Percentiles rank a stretch among this genome's conserved stretches.
Evolutionary conservation across 2,329 filamentous ascomycete species (phyloP).

Genomic region (Epichloe amarillans): DNA sequence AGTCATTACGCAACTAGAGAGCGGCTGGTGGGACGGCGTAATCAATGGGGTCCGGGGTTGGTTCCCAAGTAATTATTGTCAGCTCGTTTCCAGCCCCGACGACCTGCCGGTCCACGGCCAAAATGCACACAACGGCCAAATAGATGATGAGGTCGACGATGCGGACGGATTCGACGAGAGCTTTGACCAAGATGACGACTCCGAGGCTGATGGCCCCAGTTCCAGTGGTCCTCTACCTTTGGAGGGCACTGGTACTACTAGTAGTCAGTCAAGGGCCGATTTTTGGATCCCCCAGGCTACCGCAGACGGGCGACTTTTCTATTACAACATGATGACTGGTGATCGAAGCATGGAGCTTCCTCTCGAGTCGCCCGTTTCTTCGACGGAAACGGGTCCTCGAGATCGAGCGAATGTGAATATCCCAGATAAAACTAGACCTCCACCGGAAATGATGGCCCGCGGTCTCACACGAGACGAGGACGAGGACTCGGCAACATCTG

Average conservation of each 20-base stretch:
- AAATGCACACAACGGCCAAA: conserved; percentile 39
- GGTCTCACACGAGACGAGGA: conserved; percentile 75
- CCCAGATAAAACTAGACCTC: conserved; percentile 79
- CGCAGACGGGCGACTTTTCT: conserved; percentile 82
- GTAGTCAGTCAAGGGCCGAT: conserved; percentile 71
- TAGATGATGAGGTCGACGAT: conserved; percentile 50
- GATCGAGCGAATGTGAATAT: conserved; percentile 82
- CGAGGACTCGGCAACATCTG: conserved; percentile 75
- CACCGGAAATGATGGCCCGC: conserved; percentile 79
- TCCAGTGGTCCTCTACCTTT: conserved; percentile 49
- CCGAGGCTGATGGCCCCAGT: conserved; percentile 44
- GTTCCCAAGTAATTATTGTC: conserved; percentile 99
- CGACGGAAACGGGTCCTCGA: conserved; percentile 70
- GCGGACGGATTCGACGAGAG: conserved; percentile 54
- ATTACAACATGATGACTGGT: conserved; percentile 96
- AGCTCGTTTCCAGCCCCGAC: conserved; percentile 64
- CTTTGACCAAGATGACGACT: conserved; percentile 53
- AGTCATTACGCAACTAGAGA: conserved; percentile 95
- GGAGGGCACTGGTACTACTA: conserved; percentile 45
- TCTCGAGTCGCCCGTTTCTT: conserved; percentile 72
- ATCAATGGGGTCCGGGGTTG: conserved; percentile 94
- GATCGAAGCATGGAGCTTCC: conserved; percentile 91
- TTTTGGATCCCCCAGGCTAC: conserved; percentile 95
- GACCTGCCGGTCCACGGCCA: conserved; percentile 52
- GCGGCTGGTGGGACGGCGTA: conserved; percentile 98